These are phyloP conservation scores for Cyanidiococcus yangmingshanensis DNA, from an alignment of 23 red algal species.

Conservation along the genomic window DNA sequence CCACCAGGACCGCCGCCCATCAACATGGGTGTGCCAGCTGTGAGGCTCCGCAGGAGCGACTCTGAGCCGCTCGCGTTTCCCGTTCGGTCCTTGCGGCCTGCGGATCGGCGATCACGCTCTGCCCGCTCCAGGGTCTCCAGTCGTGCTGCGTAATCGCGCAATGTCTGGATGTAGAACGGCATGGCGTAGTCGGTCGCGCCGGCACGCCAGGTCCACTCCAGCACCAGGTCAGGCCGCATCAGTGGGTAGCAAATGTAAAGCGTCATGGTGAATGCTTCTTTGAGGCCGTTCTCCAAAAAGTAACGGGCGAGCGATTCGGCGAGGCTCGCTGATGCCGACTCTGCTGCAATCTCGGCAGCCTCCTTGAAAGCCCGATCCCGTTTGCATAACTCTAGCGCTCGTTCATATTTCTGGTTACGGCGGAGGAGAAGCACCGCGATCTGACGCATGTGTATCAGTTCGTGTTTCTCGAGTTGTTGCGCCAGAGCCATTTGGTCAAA, in stretches of 20 bases:
- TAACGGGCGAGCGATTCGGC: conserved; percentile 65
- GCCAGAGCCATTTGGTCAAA: conserved; percentile 87
- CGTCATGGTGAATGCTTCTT: conserved; percentile 67
- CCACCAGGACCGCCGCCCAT: neutral
- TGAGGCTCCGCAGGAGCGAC: neutral
- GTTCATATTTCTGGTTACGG: conserved; percentile 77
- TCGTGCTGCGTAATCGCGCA: conserved; percentile 67
- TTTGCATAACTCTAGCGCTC: conserved; percentile 81
- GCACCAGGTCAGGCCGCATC: conserved; percentile 71
- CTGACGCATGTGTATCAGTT: conserved; percentile 54
- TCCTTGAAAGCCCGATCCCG: conserved; percentile 69
- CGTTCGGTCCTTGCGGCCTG: neutral
- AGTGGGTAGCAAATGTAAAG: conserved; percentile 89
- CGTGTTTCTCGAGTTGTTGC: conserved; percentile 52
- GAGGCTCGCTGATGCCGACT: conserved; percentile 56
- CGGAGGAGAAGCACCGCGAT: conserved; percentile 55
- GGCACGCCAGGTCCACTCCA: conserved; percentile 80
- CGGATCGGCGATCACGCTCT: neutral
- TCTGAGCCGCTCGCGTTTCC: neutral
- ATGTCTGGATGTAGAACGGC: conserved; percentile 97
- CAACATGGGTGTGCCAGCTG: neutral
- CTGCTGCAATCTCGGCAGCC: conserved; percentile 67
- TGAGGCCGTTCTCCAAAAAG: conserved; percentile 68
- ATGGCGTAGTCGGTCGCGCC: conserved; percentile 79
- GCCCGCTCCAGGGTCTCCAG: conserved; percentile 63